Conservation (phyloP, 2,329 filamentous ascomycete species). For the Elsinoe fawcettii region DNA sequence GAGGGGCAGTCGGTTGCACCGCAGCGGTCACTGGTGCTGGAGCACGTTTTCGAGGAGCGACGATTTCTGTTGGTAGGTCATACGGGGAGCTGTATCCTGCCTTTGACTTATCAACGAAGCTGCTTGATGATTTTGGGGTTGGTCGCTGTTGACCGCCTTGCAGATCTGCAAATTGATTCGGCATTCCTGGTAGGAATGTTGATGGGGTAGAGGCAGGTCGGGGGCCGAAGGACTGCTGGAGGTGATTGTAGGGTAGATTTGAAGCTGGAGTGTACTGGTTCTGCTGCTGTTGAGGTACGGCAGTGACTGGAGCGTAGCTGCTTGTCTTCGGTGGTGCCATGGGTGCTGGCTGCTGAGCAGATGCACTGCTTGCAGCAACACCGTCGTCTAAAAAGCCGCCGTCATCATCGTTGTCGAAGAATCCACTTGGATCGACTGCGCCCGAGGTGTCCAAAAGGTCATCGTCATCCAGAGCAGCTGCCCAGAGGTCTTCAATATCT, state of each 20-base stretch:
- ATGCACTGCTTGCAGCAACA: constrained; percentile 17
- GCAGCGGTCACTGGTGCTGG: constrained; percentile 34
- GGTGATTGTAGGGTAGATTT: not conserved
- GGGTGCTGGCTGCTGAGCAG: not conserved
- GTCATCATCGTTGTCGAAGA: constrained; percentile 77
- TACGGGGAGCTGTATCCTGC: constrained; percentile 91
- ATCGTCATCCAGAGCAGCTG: constrained; percentile 69
- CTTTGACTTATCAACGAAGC: constrained; percentile 84
- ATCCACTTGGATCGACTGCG: constrained; percentile 53
- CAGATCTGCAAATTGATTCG: not conserved
- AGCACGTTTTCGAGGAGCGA: constrained; percentile 57
- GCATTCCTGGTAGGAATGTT: constrained; percentile 9
- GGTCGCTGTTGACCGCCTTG: constrained; percentile 2
- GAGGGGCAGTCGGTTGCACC: constrained; percentile 36
- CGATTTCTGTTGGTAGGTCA: constrained; percentile 84
- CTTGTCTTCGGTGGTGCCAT: not conserved
- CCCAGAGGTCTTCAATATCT: constrained; percentile 74
- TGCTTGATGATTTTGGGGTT: constrained; percentile 46
- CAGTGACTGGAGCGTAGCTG: not conserved
- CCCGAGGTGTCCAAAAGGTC: constrained; percentile 30
- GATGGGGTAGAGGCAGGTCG: constrained; percentile 8
- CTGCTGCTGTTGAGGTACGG: constrained; percentile 2
- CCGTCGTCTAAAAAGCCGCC: constrained; percentile 67
- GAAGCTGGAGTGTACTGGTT: constrained; percentile 1
- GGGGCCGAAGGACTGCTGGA: constrained; percentile 12